Percentiles rank a stretch among this genome's conserved stretches.
Conservation (phyloP, 2,329 filamentous ascomycete genomes). For the Pseudomassariella vexata region DNA sequence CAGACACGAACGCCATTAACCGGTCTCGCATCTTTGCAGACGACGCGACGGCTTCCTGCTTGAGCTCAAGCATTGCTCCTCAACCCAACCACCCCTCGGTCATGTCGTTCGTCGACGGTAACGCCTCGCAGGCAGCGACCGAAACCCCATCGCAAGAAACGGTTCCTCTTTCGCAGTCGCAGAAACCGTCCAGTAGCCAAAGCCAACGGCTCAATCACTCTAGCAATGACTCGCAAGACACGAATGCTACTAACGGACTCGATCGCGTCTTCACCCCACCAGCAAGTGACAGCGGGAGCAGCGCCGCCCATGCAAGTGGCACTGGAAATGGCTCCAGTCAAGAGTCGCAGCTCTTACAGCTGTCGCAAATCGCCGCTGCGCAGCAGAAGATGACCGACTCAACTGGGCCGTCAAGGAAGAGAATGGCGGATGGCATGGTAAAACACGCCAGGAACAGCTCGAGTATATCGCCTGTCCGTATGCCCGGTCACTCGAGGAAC, state of each 20-base stretch:
- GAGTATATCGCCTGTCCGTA: conserved; percentile 40
- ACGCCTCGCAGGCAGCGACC: conserved; percentile 1
- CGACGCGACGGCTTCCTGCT: conserved; percentile 5
- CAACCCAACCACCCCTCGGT: neutral
- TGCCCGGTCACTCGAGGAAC: conserved; percentile 60
- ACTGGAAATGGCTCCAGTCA: conserved; percentile 42
- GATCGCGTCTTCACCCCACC: conserved; percentile 38
- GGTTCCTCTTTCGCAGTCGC: conserved; percentile 8
- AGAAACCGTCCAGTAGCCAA: conserved; percentile 12
- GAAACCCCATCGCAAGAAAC: conserved; percentile 6
- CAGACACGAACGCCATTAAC: neutral
- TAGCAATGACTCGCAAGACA: conserved; percentile 36
- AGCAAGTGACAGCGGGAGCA: conserved; percentile 34
- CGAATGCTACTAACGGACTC: conserved; percentile 31
- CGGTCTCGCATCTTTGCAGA: neutral
- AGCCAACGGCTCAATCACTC: conserved; percentile 22
- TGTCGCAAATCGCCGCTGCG: conserved; percentile 53
- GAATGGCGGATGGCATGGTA: conserved; percentile 69
- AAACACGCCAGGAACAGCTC: conserved; percentile 44
- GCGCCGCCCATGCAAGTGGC: conserved; percentile 24
- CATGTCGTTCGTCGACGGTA: conserved; percentile 4
- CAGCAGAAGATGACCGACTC: conserved; percentile 43
- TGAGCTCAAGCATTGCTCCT: conserved; percentile 1
- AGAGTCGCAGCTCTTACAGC: conserved; percentile 49
- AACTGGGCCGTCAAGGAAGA: conserved; percentile 51